Base-by-base conservation (phyloP, 2,329 filamentous ascomycete genomes). In the Colletotrichum melonis region DNA sequence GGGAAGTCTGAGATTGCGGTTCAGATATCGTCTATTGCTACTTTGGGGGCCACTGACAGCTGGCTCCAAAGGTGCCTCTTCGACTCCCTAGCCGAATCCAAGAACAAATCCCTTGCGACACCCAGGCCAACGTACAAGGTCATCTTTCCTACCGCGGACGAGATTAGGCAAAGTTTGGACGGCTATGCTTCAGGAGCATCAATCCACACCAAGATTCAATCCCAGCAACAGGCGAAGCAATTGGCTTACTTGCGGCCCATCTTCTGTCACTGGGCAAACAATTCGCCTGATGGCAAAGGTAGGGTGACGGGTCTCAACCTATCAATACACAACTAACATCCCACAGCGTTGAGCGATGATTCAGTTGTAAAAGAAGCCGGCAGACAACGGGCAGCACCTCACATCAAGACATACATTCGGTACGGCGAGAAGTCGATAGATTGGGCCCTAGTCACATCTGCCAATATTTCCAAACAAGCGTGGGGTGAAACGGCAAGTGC, bases 361-460 rank as follows among this genome's bases (percentile, higher is more conserved):
- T 67, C 72, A 0, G 30, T 55, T 1, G 63, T 80, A 1, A 79
- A 78, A 6, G 86, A 92, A 73, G 89, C 90, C 9, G 91, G 92
- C 1, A 86, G 93, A 67, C 86, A 89, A 60, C 87, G 90, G 35
- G 95, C 94, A 22, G 94, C 94, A 1, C 95, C 95, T 0, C 95
- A 98, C 77, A 93, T 97, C 80, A 98, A 98, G 81, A 97, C 95
- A 0, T 98, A 97, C 78, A 91, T 95, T 57, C 90, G 93, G 5
- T 95, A 88, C 76, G 82, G 84, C 66, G 76, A 80, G n/a, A 78
- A 84, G 22, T 81, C 83, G 0, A 91, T 97, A 52, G 93, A 97
- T 78, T 98, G 95, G 95, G 94, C 94, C 1, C 86, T 98, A 75
- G 81, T 97, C 2, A 97, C 94, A 0, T 97, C 94, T n/a, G 95